Base-by-base conservation (phyloP, 1,139 yeast species). In the Nadsonia starkeyi-henricii region DNA sequence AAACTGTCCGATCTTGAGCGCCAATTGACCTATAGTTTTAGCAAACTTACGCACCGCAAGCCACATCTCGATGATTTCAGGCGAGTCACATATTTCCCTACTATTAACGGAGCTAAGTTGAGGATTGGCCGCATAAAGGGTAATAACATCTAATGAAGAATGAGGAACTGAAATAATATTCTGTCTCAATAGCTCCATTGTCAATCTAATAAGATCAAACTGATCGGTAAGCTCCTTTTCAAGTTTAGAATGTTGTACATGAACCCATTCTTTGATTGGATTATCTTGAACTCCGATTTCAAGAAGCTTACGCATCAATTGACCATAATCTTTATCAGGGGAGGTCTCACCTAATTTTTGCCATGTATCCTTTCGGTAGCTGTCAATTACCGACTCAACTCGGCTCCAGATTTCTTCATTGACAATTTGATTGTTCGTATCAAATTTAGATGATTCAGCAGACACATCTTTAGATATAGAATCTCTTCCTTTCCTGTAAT, bases 351-450 rank as follows among this genome's bases (percentile, higher is more conserved):
- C 70, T 48, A 89, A 69, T 51, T 74, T 77, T 41, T 72, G 71
- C 78, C 89, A 83, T 12, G 79, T 70, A 43, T 73, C 73, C 49
- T 72, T 71, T 55, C 84, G 77, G 64, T 85, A 89, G 30, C 72
- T 73, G 33, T 75, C 76, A 17, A 85, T 74, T 12, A 85, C 77
- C 12, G 63, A 66, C 52, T 80, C 85, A 1, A 85, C 82, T 54
- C 81, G 83, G 5, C 65, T 65, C 78, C 89, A 85, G 3, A 86
- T 75, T 47, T 75, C 72, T 46, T 74, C 73, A 21, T 71, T 62
- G 21, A 71, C 65, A 47, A 58, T 61, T 46, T 62, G 63, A 12
- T 62, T 49, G 61, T n/a, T n/a, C n/a, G n/a, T n/a, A n/a, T n/a
- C n/a, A n/a, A n/a, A n/a, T 41, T 49, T 37, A 33, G 30, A 33